phyloP scores from a whole-genome alignment of 2,329 filamentous ascomycete genomes.

The Neonectria hederae region DNA sequence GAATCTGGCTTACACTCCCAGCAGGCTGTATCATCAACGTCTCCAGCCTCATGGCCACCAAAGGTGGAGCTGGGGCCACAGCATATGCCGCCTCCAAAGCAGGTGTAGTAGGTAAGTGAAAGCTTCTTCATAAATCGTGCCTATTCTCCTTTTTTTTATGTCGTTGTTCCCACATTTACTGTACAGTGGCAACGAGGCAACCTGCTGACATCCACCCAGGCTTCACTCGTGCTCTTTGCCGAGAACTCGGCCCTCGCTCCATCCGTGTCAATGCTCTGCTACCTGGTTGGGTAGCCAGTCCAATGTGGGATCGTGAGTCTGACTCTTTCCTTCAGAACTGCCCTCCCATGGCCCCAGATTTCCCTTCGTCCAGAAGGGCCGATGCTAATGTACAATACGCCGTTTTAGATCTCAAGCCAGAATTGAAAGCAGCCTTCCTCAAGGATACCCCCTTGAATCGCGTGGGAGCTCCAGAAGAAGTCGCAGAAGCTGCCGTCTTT shows the following conservation, averaged over 20 bases:
- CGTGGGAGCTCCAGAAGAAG: constrained; percentile 74
- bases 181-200: constrained; percentile 33
- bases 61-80: constrained; percentile 74
- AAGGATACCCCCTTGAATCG: constrained; percentile 70
- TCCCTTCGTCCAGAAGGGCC: constrained; percentile 29
- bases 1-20: constrained; percentile 10
- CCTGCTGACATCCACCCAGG: constrained; percentile 53
- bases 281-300: constrained; percentile 83
- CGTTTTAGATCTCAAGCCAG: constrained; percentile 49
- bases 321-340: constrained; percentile 20
- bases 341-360: constrained; percentile 16
- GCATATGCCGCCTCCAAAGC: constrained; percentile 85
- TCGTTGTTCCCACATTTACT: constrained; percentile 32
- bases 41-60: constrained; percentile 76
- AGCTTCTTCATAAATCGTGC: constrained; percentile 18
- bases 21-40: constrained; percentile 82
- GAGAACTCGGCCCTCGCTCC: constrained; percentile 66
- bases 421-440: constrained; percentile 51
- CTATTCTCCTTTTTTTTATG: constrained; percentile 27
- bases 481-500: constrained; percentile 85
- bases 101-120: constrained; percentile 71
- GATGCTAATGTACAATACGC: constrained; percentile 53
- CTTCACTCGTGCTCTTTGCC: constrained; percentile 73
- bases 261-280: constrained; percentile 83
- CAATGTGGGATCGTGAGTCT: constrained; percentile 77